Evolutionary conservation across 1,139 yeast genomes (phyloP), one percentile per base, ranked within the genome.

Genomic region (Pichia sp.): DNA sequence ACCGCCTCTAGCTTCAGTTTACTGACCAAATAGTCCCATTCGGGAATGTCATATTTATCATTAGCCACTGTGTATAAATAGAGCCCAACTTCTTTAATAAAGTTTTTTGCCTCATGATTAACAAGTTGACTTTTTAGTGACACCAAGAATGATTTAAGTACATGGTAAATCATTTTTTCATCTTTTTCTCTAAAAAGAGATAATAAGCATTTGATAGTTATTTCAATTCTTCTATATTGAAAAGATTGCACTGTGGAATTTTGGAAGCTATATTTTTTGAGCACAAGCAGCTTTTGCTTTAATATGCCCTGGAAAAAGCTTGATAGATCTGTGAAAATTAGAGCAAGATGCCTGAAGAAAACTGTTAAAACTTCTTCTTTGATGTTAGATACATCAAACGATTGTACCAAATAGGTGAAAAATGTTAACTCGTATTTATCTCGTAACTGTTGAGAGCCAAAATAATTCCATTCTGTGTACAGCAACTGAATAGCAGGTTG

Each of bases 391-490:
- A 46, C 38, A 23, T 53, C 51, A 45, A 54, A 52, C 30, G 50
- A 43, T 26, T 42, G 32, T 4, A 49, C 32, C 5, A 59, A 34
- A 4, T 60, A 55, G 1, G 61, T 54, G 50, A 54, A 64, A 51
- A 67, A 67, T 0, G 52, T 42, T 5, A 66, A 45, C 29, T 65
- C 69, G 45, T 57, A 54, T 29, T 51, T 50, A 1, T 47, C 40
- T 29, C 68, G 45, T 1, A 62, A 23, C 5, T 45, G 38, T 1
- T 45, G 53, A 32, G 51, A 45, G 1, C 63, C 67, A 51, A 67
- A 63, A 51, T 64, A 67, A 1, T 52, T 50, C 70, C 70, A 67
- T 23, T 67, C 68, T 16, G 65, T 52, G 48, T 61, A 61, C 3
- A 64, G 54, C 19, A 67, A 31, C 6, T 66, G 63, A 23, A 54